Base-by-base conservation (phyloP, 495 filamentous ascomycete genomes). In the Pseudoneurospora amorphoporcata region DNA sequence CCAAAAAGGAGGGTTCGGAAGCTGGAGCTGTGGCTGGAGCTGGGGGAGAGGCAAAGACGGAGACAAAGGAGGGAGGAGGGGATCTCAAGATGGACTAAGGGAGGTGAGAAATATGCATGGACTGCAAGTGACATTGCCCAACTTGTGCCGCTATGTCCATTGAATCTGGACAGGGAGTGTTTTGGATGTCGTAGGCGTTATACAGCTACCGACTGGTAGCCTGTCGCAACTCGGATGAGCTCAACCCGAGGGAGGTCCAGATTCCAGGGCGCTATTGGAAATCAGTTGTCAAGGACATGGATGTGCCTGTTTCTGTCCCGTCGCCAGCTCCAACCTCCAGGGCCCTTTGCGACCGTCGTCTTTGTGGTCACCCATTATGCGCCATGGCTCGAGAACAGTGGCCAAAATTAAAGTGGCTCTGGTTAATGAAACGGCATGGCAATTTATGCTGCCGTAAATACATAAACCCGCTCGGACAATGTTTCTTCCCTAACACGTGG, bases 81-180 rank as follows among this genome's bases (percentile, higher is more conserved):
- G 75, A 81, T 38, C 71, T 85, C 39, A 83, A 84, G 70, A 84
- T 80, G 74, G 83, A 84, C 74, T 79, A 79, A 77, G 79, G 74
- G 70, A 74, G 78, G 73, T n/a, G n/a, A n/a, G n/a, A n/a, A n/a
- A n/a, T n/a, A 32, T 16, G 5, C 14, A 35, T 32, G 6, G 29
- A 29, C 12, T 8, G 6, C 12, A 35, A 0, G 29, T 35, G 53
- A 35, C 53, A 0, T 35, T 61, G 14, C 14, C 4, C 47, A n/a
- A 23, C 47, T 8, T 58, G 0, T 58, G 23, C 23, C 12, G 47
- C 10, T 16, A 32, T 58, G 19, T 9, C 23, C 14, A 1, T 61
- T 29, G 12, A 32, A 5, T 61, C 2, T 16, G 14, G 23, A 32
- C 29, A 19, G 53, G 23, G 16, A n/a, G 32, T 32, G 29, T 61